These are phyloP conservation scores for Aspergillus fumigatiaffinis DNA, from an alignment of 2,329 filamentous ascomycete species.

Conservation along the genomic window DNA sequence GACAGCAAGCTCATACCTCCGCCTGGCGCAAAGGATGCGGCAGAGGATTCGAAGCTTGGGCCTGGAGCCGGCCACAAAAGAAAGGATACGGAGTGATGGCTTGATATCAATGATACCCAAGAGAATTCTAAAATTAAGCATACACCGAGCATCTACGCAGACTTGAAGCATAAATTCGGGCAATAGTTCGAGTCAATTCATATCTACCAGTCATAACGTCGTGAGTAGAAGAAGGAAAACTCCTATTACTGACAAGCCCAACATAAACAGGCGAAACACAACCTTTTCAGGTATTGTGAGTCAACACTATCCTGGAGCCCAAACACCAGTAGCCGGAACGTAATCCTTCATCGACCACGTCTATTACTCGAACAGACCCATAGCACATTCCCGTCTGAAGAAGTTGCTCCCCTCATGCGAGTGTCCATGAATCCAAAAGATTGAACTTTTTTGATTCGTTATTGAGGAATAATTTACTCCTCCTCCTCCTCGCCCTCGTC, in stretches of 20 bases:
- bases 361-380: slow-evolving; percentile 10
- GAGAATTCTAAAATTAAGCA: background rate
- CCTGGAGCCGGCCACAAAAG: slow-evolving; percentile 25
- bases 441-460: slow-evolving; percentile 16
- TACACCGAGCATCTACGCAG: background rate
- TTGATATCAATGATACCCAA: slow-evolving; percentile 5
- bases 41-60: slow-evolving; percentile 13
- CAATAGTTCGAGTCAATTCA: slow-evolving; percentile 20
- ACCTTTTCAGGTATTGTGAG: slow-evolving; percentile 11
- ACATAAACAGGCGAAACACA: background rate
- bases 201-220: slow-evolving; percentile 31
- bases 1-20: slow-evolving; percentile 43
- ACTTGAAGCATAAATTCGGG: slow-evolving; percentile 2
- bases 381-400: slow-evolving; percentile 2
- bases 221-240: slow-evolving; percentile 22
- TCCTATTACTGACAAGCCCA: slow-evolving; percentile 2
- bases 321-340: background rate
- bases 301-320: background rate
- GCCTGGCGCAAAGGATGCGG: slow-evolving; percentile 11
- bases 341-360: slow-evolving; percentile 10
- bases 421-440: slow-evolving; percentile 1
- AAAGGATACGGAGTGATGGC: background rate
- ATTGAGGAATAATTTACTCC: slow-evolving; percentile 64
- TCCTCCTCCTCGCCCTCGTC: slow-evolving; percentile 98
- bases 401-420: slow-evolving; percentile 9